Conservation (phyloP, 2,329 filamentous ascomycete species). For the Alternaria burnsii region DNA sequence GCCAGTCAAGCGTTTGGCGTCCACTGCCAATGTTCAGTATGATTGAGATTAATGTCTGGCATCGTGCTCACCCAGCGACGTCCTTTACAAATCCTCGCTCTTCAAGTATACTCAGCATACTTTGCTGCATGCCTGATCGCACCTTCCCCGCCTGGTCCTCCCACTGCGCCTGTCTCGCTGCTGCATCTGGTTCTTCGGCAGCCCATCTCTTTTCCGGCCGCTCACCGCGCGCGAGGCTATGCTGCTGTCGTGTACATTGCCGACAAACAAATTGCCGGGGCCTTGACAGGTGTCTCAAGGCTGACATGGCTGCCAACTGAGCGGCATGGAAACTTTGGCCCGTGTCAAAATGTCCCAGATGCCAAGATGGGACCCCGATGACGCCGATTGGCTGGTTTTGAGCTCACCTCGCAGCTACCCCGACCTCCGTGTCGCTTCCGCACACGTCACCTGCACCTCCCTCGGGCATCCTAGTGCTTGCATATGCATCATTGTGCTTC, state of each 20-base stretch:
- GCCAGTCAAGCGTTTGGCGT: conserved; percentile 65
- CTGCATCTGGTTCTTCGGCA: conserved; percentile 26
- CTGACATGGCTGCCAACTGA: conserved; percentile 42
- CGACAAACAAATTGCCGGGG: conserved; percentile 38
- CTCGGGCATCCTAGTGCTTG: conserved; percentile 18
- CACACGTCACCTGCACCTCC: conserved; percentile 30
- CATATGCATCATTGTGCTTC: conserved; percentile 12
- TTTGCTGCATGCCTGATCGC: conserved; percentile 40
- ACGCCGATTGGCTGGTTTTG: conserved; percentile 32
- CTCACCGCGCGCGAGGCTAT: conserved; percentile 23
- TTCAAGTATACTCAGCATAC: conserved; percentile 70
- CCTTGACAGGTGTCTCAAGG: conserved; percentile 40
- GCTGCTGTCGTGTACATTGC: conserved; percentile 38
- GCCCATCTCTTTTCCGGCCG: conserved; percentile 34
- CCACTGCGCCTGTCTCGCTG: conserved; percentile 32
- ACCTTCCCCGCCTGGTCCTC: conserved; percentile 41
- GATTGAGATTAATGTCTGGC: conserved; percentile 9
- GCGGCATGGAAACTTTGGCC: conserved; percentile 11
- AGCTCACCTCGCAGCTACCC: conserved; percentile 25
- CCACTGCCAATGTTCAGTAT: conserved; percentile 42
- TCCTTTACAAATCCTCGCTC: conserved; percentile 79
- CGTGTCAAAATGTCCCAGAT: conserved; percentile 30
- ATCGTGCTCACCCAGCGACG: conserved; percentile 70
- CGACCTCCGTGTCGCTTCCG: conserved; percentile 32
- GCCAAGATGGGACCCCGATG: conserved; percentile 19